Conservation (phyloP, 75 land plant species). For the Picea sitchensis region DNA sequence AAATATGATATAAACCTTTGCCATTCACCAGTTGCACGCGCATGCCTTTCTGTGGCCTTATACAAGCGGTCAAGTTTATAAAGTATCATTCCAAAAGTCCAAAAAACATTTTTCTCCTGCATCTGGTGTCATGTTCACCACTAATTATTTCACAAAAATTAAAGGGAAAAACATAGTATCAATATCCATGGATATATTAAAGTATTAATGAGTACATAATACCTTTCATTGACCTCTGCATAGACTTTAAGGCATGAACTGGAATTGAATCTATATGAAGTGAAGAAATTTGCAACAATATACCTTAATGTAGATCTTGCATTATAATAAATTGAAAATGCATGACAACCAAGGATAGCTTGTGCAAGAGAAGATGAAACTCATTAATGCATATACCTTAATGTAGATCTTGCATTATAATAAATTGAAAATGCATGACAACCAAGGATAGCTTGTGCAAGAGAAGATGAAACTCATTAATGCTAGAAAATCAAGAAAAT, state of each 20-base stretch:
- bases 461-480: background rate
- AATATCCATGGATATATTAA: background rate
- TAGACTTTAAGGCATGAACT: background rate
- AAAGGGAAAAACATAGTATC: background rate
- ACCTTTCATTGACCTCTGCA: background rate
- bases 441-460: background rate
- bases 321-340: background rate
- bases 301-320: background rate
- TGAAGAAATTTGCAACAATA: background rate
- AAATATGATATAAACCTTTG: conserved; percentile 25
- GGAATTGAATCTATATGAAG: background rate
- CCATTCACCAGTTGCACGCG: conserved; percentile 82
- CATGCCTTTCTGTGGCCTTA: conserved; percentile 63
- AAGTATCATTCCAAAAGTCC: conserved; percentile 74
- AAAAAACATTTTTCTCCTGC: conserved; percentile 66
- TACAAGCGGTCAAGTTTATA: conserved; percentile 68
- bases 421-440: background rate
- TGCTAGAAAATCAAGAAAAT: too few species aligned
- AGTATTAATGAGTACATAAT: background rate
- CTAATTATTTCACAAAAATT: background rate
- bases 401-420: background rate
- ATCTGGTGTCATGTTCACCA: background rate
- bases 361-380: background rate
- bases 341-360: background rate
- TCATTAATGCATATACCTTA: too few species aligned